Percentiles rank a stretch among this genome's conserved stretches.
phyloP scores from a whole-genome alignment of 2,329 filamentous ascomycete genomes.

The Pseudogymnoascus sp. region DNA sequence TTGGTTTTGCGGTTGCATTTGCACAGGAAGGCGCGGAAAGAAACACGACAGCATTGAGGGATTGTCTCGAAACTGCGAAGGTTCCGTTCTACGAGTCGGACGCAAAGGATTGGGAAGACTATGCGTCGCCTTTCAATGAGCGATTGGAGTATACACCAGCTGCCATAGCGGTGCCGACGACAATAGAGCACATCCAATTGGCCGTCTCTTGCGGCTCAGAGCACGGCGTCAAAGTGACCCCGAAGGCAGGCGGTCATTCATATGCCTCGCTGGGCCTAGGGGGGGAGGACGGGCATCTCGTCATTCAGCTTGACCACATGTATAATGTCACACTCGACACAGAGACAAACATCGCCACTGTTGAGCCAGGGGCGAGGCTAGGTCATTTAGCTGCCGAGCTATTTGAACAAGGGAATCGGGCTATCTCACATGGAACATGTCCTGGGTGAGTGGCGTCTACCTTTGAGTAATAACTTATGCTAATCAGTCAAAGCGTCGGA shows the following conservation, averaged over 20 bases:
- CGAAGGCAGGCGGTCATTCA: conserved; percentile 44
- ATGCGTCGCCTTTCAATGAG: conserved; percentile 20
- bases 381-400: conserved; percentile 36
- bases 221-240: conserved; percentile 37
- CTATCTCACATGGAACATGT: conserved; percentile 39
- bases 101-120: not conserved
- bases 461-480: not conserved
- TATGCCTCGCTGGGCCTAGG: conserved; percentile 43
- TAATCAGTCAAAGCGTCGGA: conserved; percentile 29
- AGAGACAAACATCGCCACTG: conserved; percentile 20
- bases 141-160: conserved; percentile 16
- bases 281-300: conserved; percentile 34
- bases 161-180: conserved; percentile 21
- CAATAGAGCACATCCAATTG: conserved; percentile 31
- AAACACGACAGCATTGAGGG: not conserved
- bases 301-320: conserved; percentile 37
- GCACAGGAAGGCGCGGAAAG: not conserved
- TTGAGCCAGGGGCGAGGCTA: conserved; percentile 37
- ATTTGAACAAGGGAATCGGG: conserved; percentile 30
- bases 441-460: conserved; percentile 22
- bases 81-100: not conserved
- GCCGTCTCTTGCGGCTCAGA: conserved; percentile 39
- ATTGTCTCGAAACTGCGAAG: not conserved
- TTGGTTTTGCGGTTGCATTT: not conserved
- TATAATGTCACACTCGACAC: conserved; percentile 27